Base-by-base conservation (phyloP, 768 basidiomycete genomes). In the Termitomyces sp. region DNA sequence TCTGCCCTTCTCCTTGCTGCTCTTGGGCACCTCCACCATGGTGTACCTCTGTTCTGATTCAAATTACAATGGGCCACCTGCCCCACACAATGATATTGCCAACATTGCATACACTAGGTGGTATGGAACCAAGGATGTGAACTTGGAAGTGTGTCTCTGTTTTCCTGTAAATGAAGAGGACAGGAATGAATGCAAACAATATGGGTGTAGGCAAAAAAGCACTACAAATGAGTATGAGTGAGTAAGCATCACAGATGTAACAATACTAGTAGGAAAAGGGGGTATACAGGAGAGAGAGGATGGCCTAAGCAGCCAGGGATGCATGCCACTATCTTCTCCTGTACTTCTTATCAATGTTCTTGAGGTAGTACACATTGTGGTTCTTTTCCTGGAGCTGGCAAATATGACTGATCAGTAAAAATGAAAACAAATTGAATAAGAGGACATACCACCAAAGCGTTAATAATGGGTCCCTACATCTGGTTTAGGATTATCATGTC, bases 331-430 rank as follows among this genome's bases (percentile, higher is more conserved):
- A 99, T 72, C 89, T 93, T 70, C 97, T 84, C 66, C 97, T 81
- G 84, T 88, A 95, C 76, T 95, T 95, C 66, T 80, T 76, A 75
- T 98, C 97, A 66, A 96, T 88, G 69, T 80, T 83, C 62, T 88
- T 87, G 64, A 99, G 89, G 82, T 98, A 98, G 79, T 89, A 98
- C 20, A 91, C 86, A 66, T 95, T 96, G 82, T 98, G 95, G 81
- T 95, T 96, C 76, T 91, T 88, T 78, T 98, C 96, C 43, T 96
- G 92, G 52, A 98, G 87, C 95, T 95, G n/a, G n/a, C n/a, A n/a
- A n/a, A n/a, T n/a, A 44, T 48, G 44, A 30, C 24, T 20, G 4
- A 56, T 62, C n/a, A 62, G 53, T n/a, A 58, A 24, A 18, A 47
- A 34, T 7, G 52, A 56, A 55, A 9, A 4, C 36, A n/a, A 58